Base-by-base conservation (phyloP, 768 basidiomycete species). In the Phlegmacium glaucopus region DNA sequence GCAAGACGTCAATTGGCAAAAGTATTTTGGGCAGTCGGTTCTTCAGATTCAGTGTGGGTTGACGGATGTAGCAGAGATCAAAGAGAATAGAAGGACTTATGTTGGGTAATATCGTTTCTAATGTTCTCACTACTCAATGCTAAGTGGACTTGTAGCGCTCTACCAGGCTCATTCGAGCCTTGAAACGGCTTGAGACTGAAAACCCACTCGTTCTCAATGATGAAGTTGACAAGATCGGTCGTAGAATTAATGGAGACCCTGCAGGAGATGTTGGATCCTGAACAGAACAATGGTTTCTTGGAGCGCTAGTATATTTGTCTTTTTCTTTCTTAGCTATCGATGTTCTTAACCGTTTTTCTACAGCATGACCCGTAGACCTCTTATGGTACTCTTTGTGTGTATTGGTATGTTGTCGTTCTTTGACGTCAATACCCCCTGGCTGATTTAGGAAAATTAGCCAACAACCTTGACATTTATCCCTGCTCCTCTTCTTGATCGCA, bases 41-140 rank as follows among this genome's bases (percentile, higher is more conserved):
- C 72, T 98, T 94, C 81, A 79, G 94, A 40, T 96, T 99, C 71
- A 92, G 89, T 8, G 95, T 98, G 4, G 96, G 12, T 67, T 99
- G 61, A 92, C 91, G 40, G 96, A 99, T 64, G 94, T 98, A 1
- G 96, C 96, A 46, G 96, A 98, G 77, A 96, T 99, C 61, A 99
- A 98, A 70, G 96, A 96, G 1, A 95, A 99, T 62, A 72, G 96
- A 58, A 74, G 96, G 63, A 99, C 95, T n/a, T 98, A 96, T 62
- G 91, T 94, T 44, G 91, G 89, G 85, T 89, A 48, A 7, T n/a
- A n/a, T 65, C 94, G 39, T n/a, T n/a, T n/a, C n/a, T n/a, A n/a
- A n/a, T n/a, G n/a, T n/a, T n/a, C n/a, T n/a, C n/a, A n/a, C n/a
- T n/a, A n/a, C n/a, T n/a, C n/a, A n/a, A n/a, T n/a, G n/a, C n/a